Evolutionary conservation across 768 basidiomycete species (phyloP).

Genomic region (Panaeolus cyanescens): DNA sequence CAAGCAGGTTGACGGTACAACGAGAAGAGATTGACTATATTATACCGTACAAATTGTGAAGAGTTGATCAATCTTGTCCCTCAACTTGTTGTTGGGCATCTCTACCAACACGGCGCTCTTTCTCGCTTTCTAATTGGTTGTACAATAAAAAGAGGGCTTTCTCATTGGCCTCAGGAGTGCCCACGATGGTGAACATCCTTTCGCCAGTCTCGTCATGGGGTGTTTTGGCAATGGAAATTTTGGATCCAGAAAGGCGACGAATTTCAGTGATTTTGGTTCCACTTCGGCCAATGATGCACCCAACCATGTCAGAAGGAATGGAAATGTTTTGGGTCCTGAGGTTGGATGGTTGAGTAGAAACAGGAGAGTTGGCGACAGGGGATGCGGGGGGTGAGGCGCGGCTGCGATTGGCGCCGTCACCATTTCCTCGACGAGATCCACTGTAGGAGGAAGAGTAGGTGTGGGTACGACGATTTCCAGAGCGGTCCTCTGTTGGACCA

Average conservation of each 20-base stretch:
- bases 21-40: background rate
- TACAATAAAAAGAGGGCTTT: conserved; percentile 97
- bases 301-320: conserved; percentile 99
- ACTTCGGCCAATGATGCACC: conserved; percentile 92
- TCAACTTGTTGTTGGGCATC: conserved; percentile 81
- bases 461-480: conserved; percentile 53
- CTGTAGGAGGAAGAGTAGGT: conserved; percentile 50
- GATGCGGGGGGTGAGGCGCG: conserved; percentile 53
- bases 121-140: conserved; percentile 95
- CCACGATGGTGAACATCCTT: conserved; percentile 99
- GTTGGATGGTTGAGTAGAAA: conserved; percentile 67
- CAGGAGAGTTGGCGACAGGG: conserved; percentile 46
- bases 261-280: conserved; percentile 99
- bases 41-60: background rate
- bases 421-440: conserved; percentile 64
- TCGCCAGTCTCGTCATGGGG: conserved; percentile 99
- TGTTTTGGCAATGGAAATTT: conserved; percentile 98
- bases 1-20: background rate
- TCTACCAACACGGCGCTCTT: conserved; percentile 87
- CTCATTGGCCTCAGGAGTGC: conserved; percentile 95
- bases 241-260: conserved; percentile 94
- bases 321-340: conserved; percentile 98
- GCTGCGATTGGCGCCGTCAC: conserved; percentile 48
- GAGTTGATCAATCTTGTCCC: conserved; percentile 46
- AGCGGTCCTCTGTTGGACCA: conserved; percentile 76